A percentile compares a stretch with the other conserved stretches of the same genome.
Conservation (phyloP, 2,329 filamentous ascomycete genomes). For the Venturia oleaginea region DNA sequence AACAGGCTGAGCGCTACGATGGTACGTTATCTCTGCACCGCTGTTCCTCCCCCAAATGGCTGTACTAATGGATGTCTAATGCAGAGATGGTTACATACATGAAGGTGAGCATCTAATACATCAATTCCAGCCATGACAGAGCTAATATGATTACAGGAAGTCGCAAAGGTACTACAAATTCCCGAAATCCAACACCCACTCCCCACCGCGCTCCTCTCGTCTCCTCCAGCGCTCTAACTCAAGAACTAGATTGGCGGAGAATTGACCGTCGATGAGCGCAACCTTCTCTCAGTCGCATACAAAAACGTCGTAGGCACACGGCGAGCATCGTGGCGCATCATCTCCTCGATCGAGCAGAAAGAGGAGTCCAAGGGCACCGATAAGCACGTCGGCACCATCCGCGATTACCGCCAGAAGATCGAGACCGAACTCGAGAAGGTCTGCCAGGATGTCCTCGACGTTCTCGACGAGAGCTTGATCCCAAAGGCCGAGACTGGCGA, state of each 20-base stretch:
- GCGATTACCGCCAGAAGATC: constrained; percentile 97
- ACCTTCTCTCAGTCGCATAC: constrained; percentile 97
- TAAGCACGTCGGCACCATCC: constrained; percentile 88
- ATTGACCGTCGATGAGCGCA: constrained; percentile 63
- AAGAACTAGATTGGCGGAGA: constrained; percentile 51
- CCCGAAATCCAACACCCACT: constrained; percentile 14
- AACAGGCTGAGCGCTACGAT: constrained; percentile 99
- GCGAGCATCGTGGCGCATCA: constrained; percentile 98
- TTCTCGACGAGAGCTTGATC: constrained; percentile 87
- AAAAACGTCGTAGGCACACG: constrained; percentile 99
- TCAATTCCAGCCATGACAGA: constrained; percentile 15
- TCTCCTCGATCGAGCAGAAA: constrained; percentile 99
- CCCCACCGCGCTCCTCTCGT: neutral
- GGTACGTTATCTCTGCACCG: constrained; percentile 37
- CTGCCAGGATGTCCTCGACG: constrained; percentile 94
- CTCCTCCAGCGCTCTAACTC: constrained; percentile 12
- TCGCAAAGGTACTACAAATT: constrained; percentile 65
- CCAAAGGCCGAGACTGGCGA: constrained; percentile 93
- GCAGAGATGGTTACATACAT: constrained; percentile 96
- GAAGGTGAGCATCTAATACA: constrained; percentile 54
- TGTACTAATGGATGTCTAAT: constrained; percentile 18
- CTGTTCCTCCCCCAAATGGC: constrained; percentile 2
- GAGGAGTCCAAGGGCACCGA: constrained; percentile 98
- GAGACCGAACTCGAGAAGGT: constrained; percentile 95
- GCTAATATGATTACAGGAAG: constrained; percentile 56